A percentile compares a stretch with the other conserved stretches of the same genome.
Conservation (phyloP, 1,284 basidiomycete species). For the Peniophora sp. region DNA sequence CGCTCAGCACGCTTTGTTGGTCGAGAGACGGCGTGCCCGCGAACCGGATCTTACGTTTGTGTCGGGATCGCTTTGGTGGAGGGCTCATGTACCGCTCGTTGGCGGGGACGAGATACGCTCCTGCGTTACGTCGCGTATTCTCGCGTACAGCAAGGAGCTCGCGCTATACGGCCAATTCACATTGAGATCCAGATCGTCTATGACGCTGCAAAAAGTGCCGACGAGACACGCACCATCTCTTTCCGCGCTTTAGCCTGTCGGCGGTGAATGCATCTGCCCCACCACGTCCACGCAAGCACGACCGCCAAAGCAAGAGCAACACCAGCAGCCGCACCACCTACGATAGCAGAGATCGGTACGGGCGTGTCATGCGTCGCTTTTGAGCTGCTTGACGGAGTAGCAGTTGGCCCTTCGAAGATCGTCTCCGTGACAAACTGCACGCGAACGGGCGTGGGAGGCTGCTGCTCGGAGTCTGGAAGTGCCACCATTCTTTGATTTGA, state of each 20-base stretch:
- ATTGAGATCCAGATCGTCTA: not conserved
- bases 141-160: conserved; percentile 23
- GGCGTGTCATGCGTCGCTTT: conserved; percentile 1
- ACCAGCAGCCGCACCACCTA: conserved; percentile 41
- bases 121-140: conserved; percentile 35
- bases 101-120: conserved; percentile 1
- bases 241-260: conserved; percentile 25
- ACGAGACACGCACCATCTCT: conserved; percentile 28
- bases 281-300: conserved; percentile 39
- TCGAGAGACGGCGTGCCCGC: not conserved
- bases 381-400: not conserved
- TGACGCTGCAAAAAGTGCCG: not conserved
- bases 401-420: not conserved
- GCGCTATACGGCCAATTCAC: conserved; percentile 12
- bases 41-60: conserved; percentile 21
- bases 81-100: conserved; percentile 5
- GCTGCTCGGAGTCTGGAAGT: no score
- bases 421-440: not conserved
- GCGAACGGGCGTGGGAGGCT: no score
- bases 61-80: conserved; percentile 9
- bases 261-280: conserved; percentile 38
- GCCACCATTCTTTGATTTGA: no score
- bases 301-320: conserved; percentile 35
- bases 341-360: conserved; percentile 43
- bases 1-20: not conserved